Evolutionary conservation across 306 rosid genomes (phyloP).

Genomic region (Acacia acuminata): DNA sequence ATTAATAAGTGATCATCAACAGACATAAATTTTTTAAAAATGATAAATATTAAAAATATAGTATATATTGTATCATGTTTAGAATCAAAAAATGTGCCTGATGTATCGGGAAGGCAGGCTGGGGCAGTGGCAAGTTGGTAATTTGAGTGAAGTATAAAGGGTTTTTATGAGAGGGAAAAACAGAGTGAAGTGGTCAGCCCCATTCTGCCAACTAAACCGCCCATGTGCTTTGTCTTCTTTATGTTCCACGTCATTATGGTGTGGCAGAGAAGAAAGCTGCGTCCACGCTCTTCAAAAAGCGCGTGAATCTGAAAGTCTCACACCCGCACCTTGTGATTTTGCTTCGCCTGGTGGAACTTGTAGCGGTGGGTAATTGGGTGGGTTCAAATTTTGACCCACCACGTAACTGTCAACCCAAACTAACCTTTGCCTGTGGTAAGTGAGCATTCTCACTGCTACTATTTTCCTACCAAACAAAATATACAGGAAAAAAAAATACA

Average conservation of each 20-base stretch:
- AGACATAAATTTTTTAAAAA: no score
- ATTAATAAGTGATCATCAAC: no score
- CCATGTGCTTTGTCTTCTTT: background rate
- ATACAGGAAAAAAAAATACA: no score
- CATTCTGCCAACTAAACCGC: background rate
- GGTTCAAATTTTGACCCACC: background rate
- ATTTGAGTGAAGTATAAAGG: background rate
- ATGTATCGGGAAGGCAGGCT: no score
- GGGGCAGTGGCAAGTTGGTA: conserved; percentile 18
- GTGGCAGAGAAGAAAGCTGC: background rate
- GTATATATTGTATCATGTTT: no score
- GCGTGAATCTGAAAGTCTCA: conserved; percentile 49
- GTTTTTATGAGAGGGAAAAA: background rate
- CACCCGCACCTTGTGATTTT: conserved; percentile 4
- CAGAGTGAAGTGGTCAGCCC: conserved; percentile 21
- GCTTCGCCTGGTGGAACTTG: background rate
- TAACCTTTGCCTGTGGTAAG: background rate
- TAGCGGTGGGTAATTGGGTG: background rate
- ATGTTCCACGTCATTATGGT: background rate
- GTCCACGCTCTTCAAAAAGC: conserved; percentile 36
- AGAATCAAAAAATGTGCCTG: no score
- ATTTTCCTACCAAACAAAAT: background rate
- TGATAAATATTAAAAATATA: no score
- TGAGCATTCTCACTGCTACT: background rate
- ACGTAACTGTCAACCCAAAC: background rate